These are phyloP conservation scores for Blastobotrys elegans DNA, from an alignment of 1,139 yeast genomes.

Conservation along the genomic window DNA sequence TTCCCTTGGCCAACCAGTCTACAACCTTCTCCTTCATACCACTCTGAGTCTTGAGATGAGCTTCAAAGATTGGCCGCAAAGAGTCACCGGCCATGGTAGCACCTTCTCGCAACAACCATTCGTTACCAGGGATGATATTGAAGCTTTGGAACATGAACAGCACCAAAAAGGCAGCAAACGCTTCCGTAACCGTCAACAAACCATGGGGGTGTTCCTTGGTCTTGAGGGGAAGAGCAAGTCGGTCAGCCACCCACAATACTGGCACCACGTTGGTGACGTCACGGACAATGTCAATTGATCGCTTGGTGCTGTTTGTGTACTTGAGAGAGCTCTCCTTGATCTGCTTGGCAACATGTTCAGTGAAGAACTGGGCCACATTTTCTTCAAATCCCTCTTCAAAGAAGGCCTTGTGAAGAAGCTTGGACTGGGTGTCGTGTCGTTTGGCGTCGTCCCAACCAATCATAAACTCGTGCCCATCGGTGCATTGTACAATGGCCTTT, in stretches of 20 bases:
- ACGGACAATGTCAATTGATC: slow-evolving; percentile 12
- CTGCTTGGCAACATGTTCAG: slow-evolving; percentile 7
- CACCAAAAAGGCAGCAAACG: slow-evolving; percentile 9
- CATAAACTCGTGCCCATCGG: slow-evolving; percentile 13
- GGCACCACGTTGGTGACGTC: slow-evolving; percentile 13
- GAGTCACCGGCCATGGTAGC: slow-evolving; percentile 11
- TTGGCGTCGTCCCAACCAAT: slow-evolving; percentile 13
- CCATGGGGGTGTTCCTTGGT: slow-evolving; percentile 12
- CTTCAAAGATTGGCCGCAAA: slow-evolving; percentile 12
- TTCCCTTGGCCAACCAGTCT: slow-evolving; percentile 13
- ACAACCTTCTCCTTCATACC: slow-evolving; percentile 12
- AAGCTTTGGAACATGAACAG: slow-evolving; percentile 13
- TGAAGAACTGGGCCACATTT: slow-evolving; percentile 7
- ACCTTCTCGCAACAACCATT: slow-evolving; percentile 11
- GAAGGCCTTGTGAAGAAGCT: slow-evolving; percentile 10
- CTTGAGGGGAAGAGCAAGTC: slow-evolving; percentile 12
- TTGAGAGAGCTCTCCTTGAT: slow-evolving; percentile 11
- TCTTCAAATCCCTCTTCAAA: slow-evolving; percentile 13
- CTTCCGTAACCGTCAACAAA: slow-evolving; percentile 2
- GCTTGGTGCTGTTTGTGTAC: slow-evolving; percentile 6
- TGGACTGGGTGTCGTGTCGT: slow-evolving; percentile 9
- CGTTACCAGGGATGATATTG: slow-evolving; percentile 12
- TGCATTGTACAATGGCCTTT: slow-evolving; percentile 11
- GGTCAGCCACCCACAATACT: slow-evolving; percentile 12
- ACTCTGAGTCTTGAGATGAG: slow-evolving; percentile 11